Conservation (phyloP, 2,329 filamentous ascomycete genomes). For the Aspergillus amoenus region DNA sequence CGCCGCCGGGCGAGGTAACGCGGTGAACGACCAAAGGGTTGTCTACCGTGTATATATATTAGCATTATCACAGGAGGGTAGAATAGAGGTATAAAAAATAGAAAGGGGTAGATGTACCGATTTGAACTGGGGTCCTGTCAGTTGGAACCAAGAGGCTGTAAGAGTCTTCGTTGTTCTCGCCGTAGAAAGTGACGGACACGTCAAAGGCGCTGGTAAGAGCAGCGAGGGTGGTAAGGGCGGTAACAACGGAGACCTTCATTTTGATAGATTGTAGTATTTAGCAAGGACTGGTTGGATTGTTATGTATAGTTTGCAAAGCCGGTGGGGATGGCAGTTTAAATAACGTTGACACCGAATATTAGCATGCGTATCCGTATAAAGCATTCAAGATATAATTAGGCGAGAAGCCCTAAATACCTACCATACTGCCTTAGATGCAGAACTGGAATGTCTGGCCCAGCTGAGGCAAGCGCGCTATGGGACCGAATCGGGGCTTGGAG, state of each 20-base stretch:
- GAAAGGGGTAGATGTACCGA: neutral
- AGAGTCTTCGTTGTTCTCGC: neutral
- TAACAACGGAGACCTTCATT: constrained; percentile 6
- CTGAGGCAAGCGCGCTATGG: no score
- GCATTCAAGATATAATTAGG: no score
- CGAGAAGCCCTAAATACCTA: no score
- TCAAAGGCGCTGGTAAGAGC: constrained; percentile 4
- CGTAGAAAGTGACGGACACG: constrained; percentile 12
- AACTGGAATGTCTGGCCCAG: no score
- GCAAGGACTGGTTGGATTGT: neutral
- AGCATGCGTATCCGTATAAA: no score
- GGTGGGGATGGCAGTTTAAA: neutral
- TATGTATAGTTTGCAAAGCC: neutral
- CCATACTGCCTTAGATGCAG: no score
- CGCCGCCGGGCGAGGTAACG: constrained; percentile 6
- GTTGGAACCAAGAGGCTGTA: constrained; percentile 7
- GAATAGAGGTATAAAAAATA: no score
- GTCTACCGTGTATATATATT: neutral
- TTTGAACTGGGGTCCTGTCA: neutral
- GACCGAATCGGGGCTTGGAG: no score
- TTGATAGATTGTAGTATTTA: neutral
- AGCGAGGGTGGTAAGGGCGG: neutral
- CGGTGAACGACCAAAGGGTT: constrained; percentile 10
- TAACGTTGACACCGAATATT: no score
- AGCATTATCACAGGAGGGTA: no score